A percentile compares a stretch with the other conserved stretches of the same genome.
phyloP scores from a whole-genome alignment of 345 rosid genomes.

The Lepidium aucheri region DNA sequence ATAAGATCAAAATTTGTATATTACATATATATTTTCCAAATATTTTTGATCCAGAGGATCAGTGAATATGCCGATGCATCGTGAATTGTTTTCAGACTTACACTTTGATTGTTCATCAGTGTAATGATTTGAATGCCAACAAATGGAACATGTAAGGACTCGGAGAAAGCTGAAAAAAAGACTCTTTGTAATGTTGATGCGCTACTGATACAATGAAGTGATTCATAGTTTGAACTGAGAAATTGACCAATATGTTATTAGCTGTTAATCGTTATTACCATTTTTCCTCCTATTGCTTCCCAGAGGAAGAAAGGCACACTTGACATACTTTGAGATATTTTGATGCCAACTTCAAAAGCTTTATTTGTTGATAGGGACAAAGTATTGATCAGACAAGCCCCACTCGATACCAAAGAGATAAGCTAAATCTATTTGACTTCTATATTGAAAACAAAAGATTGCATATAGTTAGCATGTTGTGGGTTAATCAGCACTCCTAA shows the following conservation, averaged over 20 bases:
- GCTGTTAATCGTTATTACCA: not conserved
- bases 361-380: not conserved
- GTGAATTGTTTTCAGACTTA: not conserved
- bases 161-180: slow-evolving; percentile 1
- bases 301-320: not conserved
- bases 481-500: slow-evolving; percentile 4
- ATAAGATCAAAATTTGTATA: too few species aligned
- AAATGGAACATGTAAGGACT: not conserved
- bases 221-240: not conserved
- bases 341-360: not conserved
- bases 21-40: too few species aligned
- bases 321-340: not conserved
- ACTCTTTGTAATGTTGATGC: not conserved
- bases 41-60: too few species aligned
- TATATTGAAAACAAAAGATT: not conserved
- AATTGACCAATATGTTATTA: not conserved
- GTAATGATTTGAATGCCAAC: not conserved
- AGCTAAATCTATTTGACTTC: not conserved
- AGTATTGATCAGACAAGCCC: not conserved
- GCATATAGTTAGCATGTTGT: slow-evolving; percentile 11
- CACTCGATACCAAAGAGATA: not conserved
- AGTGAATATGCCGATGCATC: too few species aligned
- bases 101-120: not conserved
- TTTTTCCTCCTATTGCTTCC: not conserved
- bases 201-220: not conserved